phyloP scores from a whole-genome alignment of 331 rosid genomes.

The Phaseolus coccineus region DNA sequence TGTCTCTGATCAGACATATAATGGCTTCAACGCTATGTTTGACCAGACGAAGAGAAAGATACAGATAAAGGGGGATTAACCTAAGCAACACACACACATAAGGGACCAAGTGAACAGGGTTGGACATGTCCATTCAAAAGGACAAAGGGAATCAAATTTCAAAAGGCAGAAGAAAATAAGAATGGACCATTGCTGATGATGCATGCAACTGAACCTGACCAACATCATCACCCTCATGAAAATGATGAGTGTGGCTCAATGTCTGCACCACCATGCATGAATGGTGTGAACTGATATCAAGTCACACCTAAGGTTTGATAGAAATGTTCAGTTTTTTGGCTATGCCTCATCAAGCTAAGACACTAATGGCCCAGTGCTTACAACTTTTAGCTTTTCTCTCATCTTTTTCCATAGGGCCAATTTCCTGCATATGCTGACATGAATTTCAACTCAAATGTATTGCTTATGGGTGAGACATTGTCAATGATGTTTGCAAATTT shows the following conservation, averaged over 20 bases:
- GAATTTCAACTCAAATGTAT: constrained; percentile 11
- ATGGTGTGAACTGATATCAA: background rate
- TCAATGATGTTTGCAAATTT: constrained; percentile 2
- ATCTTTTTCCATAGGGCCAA: constrained; percentile 24
- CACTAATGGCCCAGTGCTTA: constrained; percentile 49
- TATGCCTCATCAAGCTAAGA: constrained; percentile 54
- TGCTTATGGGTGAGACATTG: constrained; percentile 16
- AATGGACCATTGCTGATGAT: background rate
- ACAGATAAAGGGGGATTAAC: constrained; percentile 29
- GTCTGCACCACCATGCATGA: constrained; percentile 28
- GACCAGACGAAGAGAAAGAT: constrained; percentile 24
- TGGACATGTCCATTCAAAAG: constrained; percentile 45
- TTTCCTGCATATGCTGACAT: constrained; percentile 1
- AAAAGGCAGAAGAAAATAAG: constrained; percentile 7
- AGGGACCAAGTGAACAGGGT: constrained; percentile 38
- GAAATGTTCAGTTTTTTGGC: constrained; percentile 24
- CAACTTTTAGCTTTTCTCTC: constrained; percentile 9
- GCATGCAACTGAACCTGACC: background rate
- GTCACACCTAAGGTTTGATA: constrained; percentile 6
- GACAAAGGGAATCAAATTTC: constrained; percentile 29
- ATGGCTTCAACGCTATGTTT: constrained; percentile 4
- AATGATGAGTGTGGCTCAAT: background rate
- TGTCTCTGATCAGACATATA: constrained; percentile 9
- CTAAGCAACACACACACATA: constrained; percentile 12
- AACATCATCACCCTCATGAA: constrained; percentile 3